A percentile compares a stretch with the other conserved stretches of the same genome.
phyloP scores from a whole-genome alignment of 805 yeast genomes.

The Candida pini region DNA sequence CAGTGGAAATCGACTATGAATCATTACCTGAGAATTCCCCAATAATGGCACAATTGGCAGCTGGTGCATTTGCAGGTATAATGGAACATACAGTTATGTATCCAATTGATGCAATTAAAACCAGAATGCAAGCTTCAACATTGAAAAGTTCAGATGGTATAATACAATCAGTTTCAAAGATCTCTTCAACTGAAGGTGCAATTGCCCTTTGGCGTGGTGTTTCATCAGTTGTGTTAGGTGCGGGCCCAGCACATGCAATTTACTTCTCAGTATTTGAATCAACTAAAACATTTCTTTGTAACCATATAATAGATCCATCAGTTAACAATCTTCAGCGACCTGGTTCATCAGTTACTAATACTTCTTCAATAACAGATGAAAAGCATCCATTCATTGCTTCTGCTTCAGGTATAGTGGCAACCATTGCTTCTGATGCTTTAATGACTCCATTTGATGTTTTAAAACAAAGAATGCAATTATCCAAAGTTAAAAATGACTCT shows the following conservation, averaged over 20 bases:
- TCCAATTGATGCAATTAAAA: constrained; percentile 94
- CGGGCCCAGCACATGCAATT: constrained; percentile 99
- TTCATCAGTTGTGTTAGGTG: constrained; percentile 85
- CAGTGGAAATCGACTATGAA: constrained; percentile 74
- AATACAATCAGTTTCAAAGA: constrained; percentile 62
- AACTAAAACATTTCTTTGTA: constrained; percentile 53
- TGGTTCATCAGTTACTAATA: constrained; percentile 12
- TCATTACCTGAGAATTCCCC: constrained; percentile 86
- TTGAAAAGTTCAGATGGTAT: constrained; percentile 36
- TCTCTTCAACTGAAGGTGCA: constrained; percentile 85
- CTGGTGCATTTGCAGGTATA: constrained; percentile 98
- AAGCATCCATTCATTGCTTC: constrained; percentile 82
- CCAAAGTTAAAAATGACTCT: constrained; percentile 8
- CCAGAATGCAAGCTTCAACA: constrained; percentile 75
- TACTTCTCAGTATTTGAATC: constrained; percentile 92
- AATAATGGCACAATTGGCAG: constrained; percentile 71
- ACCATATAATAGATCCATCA: constrained; percentile 20
- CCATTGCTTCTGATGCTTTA: constrained; percentile 87
- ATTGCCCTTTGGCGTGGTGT: constrained; percentile 90
- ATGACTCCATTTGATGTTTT: constrained; percentile 97
- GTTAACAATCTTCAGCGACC: constrained; percentile 17
- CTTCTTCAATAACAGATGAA: constrained; percentile 48
- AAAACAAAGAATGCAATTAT: constrained; percentile 86
- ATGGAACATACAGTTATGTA: constrained; percentile 98
- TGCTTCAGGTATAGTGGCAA: constrained; percentile 85